Base-by-base conservation (phyloP, 2,329 filamentous ascomycete species). In the Ramularia endophylla region DNA sequence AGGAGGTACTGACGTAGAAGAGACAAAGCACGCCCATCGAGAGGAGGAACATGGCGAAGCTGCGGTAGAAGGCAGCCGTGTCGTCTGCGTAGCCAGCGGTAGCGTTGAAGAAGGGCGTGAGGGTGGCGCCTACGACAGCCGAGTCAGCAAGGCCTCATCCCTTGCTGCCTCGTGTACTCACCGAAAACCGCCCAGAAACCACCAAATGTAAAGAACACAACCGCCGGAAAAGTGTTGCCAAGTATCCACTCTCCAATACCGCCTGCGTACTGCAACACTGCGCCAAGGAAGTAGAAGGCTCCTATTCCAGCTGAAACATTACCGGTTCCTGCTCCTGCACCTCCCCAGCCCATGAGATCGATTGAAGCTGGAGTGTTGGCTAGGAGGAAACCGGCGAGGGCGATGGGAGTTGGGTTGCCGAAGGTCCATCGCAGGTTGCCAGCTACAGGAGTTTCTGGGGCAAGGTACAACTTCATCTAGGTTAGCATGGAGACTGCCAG, bases 321-420 rank as follows among this genome's bases (percentile, higher is more conserved):
- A 19, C 47, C 50, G n/a, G n/a, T n/a, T n/a, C n/a, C n/a, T n/a
- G n/a, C n/a, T n/a, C 49, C 49, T 17, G 50, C 50, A 22, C 47
- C 50, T 15, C 42, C 36, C 50, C 50, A 52, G 27, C 48, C 50
- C 41, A 52, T 48, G 8, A 46, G 39, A 13, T 41, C 41, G 18
- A 50, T 48, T 5, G 50, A 43, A 6, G 43, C 36, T 7, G 48
- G 47, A 8, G 47, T 51, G 28, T 47, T 47, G 28, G 47, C 47
- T 9, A 52, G 36, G 3, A 52, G 34, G 42, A 51, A 52, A 18
- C 50, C 50, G 8, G 34, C 43, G 11, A 51, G 38, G 18, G 48
- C 50, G 22, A 48, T 42, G 2, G 42, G 45, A n/a, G 48, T 46
- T 30, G 48, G 46, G 18, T 49, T 49, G 19, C 38, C 46, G 31